Evolutionary conservation across 345 rosid species (phyloP), one percentile per base, ranked within the genome.

Genomic region (Syzygium jambos): DNA sequence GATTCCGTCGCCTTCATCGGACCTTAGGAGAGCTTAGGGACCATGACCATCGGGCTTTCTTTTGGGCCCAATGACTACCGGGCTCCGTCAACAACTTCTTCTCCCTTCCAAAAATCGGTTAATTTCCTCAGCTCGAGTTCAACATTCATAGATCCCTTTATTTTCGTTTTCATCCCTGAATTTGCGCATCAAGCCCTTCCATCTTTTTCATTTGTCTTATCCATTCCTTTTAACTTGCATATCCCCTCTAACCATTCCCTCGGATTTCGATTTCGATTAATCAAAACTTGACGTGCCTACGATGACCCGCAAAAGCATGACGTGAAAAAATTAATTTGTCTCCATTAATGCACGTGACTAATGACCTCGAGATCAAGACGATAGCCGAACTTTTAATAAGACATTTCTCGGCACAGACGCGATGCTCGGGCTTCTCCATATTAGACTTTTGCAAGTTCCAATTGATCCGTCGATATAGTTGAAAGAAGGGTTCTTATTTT

Each of bases 271-370:
- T 59, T 27, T 59, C 15, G 30, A 27, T 25, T 59, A 59, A 59
- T 59, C 27, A 25, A 25, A 59, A 59, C 6, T 11, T 11, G 2
- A 59, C 30, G 46, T 43, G 46, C 46, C 46, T 43, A 5, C 7
- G 46, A 59, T 59, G 5, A 0, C 3, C 2, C 0, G 0, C 12
- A 4, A 3, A 5, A 59, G 3, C 5, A 59, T 59, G 29, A 11
- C 12, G 25, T 59, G 7, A 27, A 59, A 59, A 0, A 25, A n/a
- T n/a, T n/a, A 34, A 59, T 6, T 4, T 59, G 11, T 59, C 6
- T 57, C 29, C 3, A 25, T 6, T 25, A 0, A 57, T 25, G 6
- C 5, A 57, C 25, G 65, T 1, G 27, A 25, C 14, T 57, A 4
- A 57, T 25, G 27, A 11, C 7, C 30, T 3, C 0, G 0, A 59